Evolutionary conservation across 2,329 filamentous ascomycete genomes (phyloP).

Genomic region (Hymenoscyphus scutula): DNA sequence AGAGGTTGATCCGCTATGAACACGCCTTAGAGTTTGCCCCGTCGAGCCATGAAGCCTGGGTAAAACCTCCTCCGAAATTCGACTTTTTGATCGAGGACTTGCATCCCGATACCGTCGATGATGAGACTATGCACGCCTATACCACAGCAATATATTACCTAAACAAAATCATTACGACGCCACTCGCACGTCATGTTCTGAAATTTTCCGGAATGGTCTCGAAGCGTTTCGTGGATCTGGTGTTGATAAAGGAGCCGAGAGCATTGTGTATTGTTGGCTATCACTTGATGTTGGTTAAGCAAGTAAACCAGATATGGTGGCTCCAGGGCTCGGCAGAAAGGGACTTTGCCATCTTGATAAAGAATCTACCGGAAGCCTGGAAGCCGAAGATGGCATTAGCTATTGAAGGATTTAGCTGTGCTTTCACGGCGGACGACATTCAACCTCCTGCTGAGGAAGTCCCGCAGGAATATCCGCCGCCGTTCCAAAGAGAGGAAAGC

Average conservation of each 20-base stretch:
- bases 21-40: background rate
- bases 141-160: slow-evolving; percentile 59
- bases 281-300: slow-evolving; percentile 64
- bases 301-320: slow-evolving; percentile 65
- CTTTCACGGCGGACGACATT: background rate
- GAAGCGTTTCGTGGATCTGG: slow-evolving; percentile 55
- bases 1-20: slow-evolving; percentile 14
- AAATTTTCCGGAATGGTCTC: slow-evolving; percentile 63
- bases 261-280: slow-evolving; percentile 63
- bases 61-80: slow-evolving; percentile 8
- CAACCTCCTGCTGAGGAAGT: background rate
- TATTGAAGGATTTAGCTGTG: slow-evolving; percentile 7
- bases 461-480: background rate
- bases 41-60: background rate
- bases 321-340: slow-evolving; percentile 60
- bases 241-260: slow-evolving; percentile 57
- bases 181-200: slow-evolving; percentile 54
- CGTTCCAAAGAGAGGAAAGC: background rate
- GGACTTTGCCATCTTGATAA: slow-evolving; percentile 54
- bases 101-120: slow-evolving; percentile 12
- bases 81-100: slow-evolving; percentile 38
- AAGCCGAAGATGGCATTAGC: slow-evolving; percentile 25
- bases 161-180: slow-evolving; percentile 59
- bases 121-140: slow-evolving; percentile 51
- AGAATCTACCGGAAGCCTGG: slow-evolving; percentile 23